These are phyloP conservation scores for Hymenoscyphus scutula DNA, from an alignment of 2,329 filamentous ascomycete genomes.

Conservation along the genomic window DNA sequence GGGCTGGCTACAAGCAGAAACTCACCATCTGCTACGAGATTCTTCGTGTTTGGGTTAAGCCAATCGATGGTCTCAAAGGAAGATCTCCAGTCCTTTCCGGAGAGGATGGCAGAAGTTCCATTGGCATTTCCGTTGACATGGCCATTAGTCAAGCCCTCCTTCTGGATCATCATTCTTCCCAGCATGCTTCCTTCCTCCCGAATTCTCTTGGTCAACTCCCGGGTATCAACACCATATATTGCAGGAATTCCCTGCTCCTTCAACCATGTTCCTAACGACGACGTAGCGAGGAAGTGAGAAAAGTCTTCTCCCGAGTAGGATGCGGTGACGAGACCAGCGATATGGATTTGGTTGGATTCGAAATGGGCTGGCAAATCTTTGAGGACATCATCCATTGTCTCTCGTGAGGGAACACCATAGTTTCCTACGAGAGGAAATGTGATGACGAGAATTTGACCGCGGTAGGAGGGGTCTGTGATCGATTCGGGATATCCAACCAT, in stretches of 20 bases:
- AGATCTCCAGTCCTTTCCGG: slow-evolving; percentile 45
- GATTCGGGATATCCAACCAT: slow-evolving; percentile 99
- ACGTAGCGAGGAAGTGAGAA: slow-evolving; percentile 88
- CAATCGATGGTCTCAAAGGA: slow-evolving; percentile 80
- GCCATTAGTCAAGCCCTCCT: slow-evolving; percentile 47
- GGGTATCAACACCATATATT: slow-evolving; percentile 92
- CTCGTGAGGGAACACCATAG: slow-evolving; percentile 90
- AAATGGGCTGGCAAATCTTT: slow-evolving; percentile 88
- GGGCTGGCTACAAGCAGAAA: slow-evolving; percentile 30
- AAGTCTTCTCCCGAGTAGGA: slow-evolving; percentile 93
- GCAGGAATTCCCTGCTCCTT: slow-evolving; percentile 94
- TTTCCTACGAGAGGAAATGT: slow-evolving; percentile 96
- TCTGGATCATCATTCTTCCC: slow-evolving; percentile 80
- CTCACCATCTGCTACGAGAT: slow-evolving; percentile 92
- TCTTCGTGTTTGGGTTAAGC: slow-evolving; percentile 88
- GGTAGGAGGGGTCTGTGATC: slow-evolving; percentile 82
- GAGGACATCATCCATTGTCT: slow-evolving; percentile 80
- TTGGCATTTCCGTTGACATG: slow-evolving; percentile 40
- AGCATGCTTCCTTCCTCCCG: slow-evolving; percentile 95
- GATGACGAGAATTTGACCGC: slow-evolving; percentile 91
- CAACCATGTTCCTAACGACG: slow-evolving; percentile 89
- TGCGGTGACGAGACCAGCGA: slow-evolving; percentile 85
- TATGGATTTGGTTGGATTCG: slow-evolving; percentile 88
- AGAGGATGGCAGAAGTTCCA: slow-evolving; percentile 41
- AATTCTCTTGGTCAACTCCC: slow-evolving; percentile 91